phyloP scores from a whole-genome alignment of 768 basidiomycete genomes.

The Lentinula edodes region DNA sequence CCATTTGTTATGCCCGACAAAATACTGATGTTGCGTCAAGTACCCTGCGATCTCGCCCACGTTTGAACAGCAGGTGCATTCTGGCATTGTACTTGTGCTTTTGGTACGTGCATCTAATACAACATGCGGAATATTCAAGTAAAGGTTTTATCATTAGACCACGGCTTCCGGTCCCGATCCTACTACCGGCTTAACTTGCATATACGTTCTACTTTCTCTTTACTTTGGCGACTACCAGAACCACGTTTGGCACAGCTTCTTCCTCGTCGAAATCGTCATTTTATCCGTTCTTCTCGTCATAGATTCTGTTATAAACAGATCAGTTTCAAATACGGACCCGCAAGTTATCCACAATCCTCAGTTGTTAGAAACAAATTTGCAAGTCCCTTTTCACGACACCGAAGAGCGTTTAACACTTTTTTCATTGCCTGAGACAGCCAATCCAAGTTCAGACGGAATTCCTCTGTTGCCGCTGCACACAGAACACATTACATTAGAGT shows the following conservation, averaged over 20 bases:
- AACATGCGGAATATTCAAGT: neutral
- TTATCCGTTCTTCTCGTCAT: neutral
- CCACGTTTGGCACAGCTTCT: neutral
- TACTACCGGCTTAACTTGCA: constrained; percentile 24
- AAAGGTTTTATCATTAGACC: constrained; percentile 16
- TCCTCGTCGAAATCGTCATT: neutral
- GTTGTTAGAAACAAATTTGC: neutral
- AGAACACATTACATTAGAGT: neutral
- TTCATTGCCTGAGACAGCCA: neutral
- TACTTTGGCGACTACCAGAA: constrained; percentile 14
- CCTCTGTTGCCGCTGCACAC: neutral
- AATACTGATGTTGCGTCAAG: constrained; percentile 10
- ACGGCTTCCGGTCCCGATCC: constrained; percentile 32
- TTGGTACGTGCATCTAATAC: constrained; percentile 17
- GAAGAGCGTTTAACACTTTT: neutral
- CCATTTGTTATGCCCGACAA: neutral
- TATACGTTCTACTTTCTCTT: constrained; percentile 26
- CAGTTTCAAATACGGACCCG: neutral
- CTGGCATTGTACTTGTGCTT: constrained; percentile 22
- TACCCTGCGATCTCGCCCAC: constrained; percentile 14
- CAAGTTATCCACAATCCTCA: neutral
- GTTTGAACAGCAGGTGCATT: constrained; percentile 18
- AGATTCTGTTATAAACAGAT: neutral
- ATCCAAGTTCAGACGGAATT: neutral
- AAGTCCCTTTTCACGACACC: neutral